Evolutionary conservation across 75 land plant genomes (phyloP), one percentile per base, ranked within the genome.

Genomic region (Cupressus sempervirens): DNA sequence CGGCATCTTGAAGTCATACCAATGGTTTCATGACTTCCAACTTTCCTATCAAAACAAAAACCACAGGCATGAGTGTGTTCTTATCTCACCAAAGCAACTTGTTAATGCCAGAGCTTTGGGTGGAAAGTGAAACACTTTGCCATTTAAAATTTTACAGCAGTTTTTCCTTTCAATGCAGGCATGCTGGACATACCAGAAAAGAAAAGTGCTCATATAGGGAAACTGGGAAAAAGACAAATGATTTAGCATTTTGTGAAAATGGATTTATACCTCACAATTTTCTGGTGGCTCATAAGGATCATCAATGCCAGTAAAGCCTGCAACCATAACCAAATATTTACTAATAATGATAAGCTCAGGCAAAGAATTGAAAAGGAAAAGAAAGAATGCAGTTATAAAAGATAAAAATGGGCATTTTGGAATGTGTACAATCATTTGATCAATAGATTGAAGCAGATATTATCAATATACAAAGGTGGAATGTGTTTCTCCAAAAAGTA

Each of bases 281-380:
- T 88, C 52, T 13, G 98, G 97, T 35, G 88, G 88, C 86, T 96
- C 98, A 90, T 96, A 96, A 38, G 98, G 98, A 87, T 96, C 98
- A 89, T 96, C 96, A 29, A 96, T 87, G 23, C 98, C 98, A 38
- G 98, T 95, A 77, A 96, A 96, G 58, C 98, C 98, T 93, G 90
- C 85, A 82, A n/a, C 65, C 46, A 23, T 83, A 72, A 30, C 76
- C 16, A 35, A 84, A 83, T 7, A 79, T 11, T 4, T 48, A 1
- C 35, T 50, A 85, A 70, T 18, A 23, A 77, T 40, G 6, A 20
- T 79, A 26, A 79, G 14, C 45, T 79, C 81, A 41, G 26, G 48
- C 81, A 79, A 79, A 40, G 20, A 1, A 18, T 18, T 79, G 35
- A 43, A 79, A 38, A 32, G 81, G 43, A 79, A 79, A 79, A 14